phyloP scores from a whole-genome alignment of 441 rosid species.

The Breynia disticha region DNA sequence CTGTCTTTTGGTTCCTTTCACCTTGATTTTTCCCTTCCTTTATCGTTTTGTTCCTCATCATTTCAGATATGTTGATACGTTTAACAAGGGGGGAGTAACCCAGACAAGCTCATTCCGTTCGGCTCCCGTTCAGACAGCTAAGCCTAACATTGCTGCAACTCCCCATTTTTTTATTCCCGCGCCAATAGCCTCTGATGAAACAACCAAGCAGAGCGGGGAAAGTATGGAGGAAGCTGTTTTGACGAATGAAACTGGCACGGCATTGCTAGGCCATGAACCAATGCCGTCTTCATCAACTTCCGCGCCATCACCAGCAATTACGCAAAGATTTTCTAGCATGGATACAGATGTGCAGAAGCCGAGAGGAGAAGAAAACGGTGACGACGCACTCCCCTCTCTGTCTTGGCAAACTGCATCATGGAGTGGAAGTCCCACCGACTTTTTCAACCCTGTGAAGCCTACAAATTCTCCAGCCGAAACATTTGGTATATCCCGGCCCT shows the following conservation, averaged over 20 bases:
- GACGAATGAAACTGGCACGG: slow-evolving; percentile 29
- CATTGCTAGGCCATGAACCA: slow-evolving; percentile 24
- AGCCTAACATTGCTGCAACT: slow-evolving; percentile 56
- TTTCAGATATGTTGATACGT: slow-evolving; percentile 71
- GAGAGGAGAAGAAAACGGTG: slow-evolving; percentile 16
- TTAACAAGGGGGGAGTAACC: slow-evolving; percentile 51
- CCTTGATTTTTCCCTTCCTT: not conserved
- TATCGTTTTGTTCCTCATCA: not conserved
- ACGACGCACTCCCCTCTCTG: slow-evolving; percentile 21
- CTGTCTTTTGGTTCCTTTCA: not conserved
- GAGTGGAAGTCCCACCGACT: slow-evolving; percentile 62
- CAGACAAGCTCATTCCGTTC: slow-evolving; percentile 55
- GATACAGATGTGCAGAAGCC: slow-evolving; percentile 37
- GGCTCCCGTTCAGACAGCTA: slow-evolving; percentile 51
- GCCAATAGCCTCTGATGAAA: slow-evolving; percentile 37
- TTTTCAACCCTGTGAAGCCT: slow-evolving; percentile 21
- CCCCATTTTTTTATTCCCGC: slow-evolving; percentile 79
- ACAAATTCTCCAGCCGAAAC: slow-evolving; percentile 26
- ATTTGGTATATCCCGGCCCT: slow-evolving; percentile 27
- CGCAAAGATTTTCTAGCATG: slow-evolving; percentile 68
- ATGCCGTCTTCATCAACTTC: slow-evolving; percentile 30
- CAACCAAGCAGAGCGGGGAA: slow-evolving; percentile 40
- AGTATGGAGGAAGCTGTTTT: slow-evolving; percentile 33
- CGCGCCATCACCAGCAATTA: slow-evolving; percentile 19
- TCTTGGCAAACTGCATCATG: slow-evolving; percentile 81